Base-by-base conservation (phyloP, 768 basidiomycete species). In the Tylopilus cervinicoccineus region DNA sequence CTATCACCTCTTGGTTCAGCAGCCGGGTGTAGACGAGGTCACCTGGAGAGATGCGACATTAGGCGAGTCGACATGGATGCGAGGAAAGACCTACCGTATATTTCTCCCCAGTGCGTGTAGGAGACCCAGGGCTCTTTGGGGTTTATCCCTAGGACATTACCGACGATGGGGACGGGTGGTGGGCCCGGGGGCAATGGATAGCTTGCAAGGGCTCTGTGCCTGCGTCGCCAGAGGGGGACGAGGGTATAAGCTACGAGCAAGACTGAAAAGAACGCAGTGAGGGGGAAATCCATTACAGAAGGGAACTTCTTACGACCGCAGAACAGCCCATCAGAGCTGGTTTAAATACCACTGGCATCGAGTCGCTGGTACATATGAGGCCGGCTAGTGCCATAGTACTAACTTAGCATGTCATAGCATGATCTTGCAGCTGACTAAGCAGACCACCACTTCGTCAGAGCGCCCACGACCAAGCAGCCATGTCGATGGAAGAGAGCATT, bases 401-500 rank as follows among this genome's bases (percentile, higher is more conserved):
- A n/a, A n/a, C n/a, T 33, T 33, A n/a, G n/a, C 14, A n/a, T 17
- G n/a, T 33, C 32, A 34, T n/a, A 17, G 33, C n/a, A 34, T 20
- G 19, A 36, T 36, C 19, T 17, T 36, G 34, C 20, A 3, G 26
- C 43, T 58, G 53, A 56, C 57, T 53, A 55, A 61, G 44, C 45
- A 0, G 2, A 19, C 14, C 36, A 13, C 24, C 12, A 12, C 29
- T 17, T 39, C 9, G 24, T 33, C 13, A 31, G n/a, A n/a, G 36
- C 2, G 19, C 41, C 41, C 42, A 39, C 33, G 33, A 13, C 48
- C 4, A n/a, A 19, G 8, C 29, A 42, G 31, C 62, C 50, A 80
- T 78, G 76, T 77, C 84, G 16, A 83, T 88, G 86, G 86, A 91
- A 73, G 82, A 89, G 68, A 85, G 88, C 56, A 87, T 95, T 64